Conservation (phyloP, 129 eudicot species). For the Artemisia tridentata region DNA sequence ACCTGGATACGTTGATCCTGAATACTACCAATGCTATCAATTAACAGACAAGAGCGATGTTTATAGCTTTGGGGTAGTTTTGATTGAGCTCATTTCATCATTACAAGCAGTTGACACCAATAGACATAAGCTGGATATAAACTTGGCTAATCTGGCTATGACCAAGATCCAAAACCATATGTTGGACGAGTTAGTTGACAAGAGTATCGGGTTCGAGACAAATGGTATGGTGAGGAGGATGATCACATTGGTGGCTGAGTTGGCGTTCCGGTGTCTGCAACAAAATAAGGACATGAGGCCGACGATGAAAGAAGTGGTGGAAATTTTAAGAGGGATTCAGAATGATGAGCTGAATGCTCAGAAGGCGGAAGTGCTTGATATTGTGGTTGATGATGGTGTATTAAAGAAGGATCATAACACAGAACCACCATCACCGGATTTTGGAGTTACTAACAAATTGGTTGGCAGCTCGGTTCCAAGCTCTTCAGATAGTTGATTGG, state of each 20-base stretch:
- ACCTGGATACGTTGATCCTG: too few species aligned
- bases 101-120: constrained; percentile 60
- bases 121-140: constrained; percentile 65
- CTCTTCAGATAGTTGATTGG: not conserved
- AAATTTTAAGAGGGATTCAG: constrained; percentile 50
- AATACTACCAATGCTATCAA: too few species aligned
- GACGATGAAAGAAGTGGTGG: constrained; percentile 67
- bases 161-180: constrained; percentile 55
- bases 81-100: constrained; percentile 39
- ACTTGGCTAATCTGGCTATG: constrained; percentile 68
- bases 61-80: too few species aligned
- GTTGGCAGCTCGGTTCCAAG: too few species aligned
- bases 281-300: constrained; percentile 78
- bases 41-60: too few species aligned
- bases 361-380: constrained; percentile 49
- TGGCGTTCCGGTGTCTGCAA: constrained; percentile 74
- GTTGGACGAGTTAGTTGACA: constrained; percentile 63
- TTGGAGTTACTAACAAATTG: too few species aligned
- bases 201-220: constrained; percentile 46
- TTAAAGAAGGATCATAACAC: too few species aligned
- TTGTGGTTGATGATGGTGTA: constrained; percentile 43
- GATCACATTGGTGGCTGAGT: constrained; percentile 57
- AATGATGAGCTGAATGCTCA: constrained; percentile 42
- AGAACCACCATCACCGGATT: too few species aligned
- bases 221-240: constrained; percentile 48